Conservation (phyloP, 176 grass and related monocot species). For the Aegilops bicornis region DNA sequence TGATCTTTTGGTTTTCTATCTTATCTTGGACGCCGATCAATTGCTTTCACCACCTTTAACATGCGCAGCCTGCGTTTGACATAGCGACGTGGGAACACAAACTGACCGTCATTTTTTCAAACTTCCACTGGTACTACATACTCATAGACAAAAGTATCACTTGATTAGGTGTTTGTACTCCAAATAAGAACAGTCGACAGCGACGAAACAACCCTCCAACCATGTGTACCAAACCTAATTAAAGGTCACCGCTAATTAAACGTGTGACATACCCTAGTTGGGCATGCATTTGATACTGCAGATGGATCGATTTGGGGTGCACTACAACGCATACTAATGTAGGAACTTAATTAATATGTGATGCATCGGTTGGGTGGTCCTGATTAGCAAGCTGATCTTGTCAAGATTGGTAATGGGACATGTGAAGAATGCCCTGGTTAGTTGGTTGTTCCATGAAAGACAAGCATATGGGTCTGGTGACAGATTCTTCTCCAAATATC, state of each 20-base stretch:
- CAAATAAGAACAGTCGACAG: background rate
- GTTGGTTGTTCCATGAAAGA: constrained; percentile 23
- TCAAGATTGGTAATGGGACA: constrained; percentile 19
- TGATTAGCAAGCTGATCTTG: background rate
- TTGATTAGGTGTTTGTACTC: constrained; percentile 5
- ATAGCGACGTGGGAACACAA: background rate
- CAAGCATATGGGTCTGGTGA: background rate
- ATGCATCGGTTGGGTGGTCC: background rate
- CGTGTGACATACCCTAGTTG: background rate
- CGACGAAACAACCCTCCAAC: background rate
- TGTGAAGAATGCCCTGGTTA: constrained; percentile 31
- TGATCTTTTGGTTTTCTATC: background rate
- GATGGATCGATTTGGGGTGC: constrained; percentile 14
- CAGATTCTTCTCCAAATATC: background rate
- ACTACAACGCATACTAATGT: constrained; percentile 14
- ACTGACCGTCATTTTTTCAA: background rate
- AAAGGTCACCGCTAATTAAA: too few species aligned
- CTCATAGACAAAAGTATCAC: constrained; percentile 18
- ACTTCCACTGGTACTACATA: background rate
- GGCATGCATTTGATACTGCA: background rate
- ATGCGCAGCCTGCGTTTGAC: background rate
- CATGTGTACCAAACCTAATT: background rate
- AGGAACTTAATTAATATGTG: background rate
- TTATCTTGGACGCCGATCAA: background rate
- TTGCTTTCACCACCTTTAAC: constrained; percentile 27